Evolutionary conservation across 2,329 filamentous ascomycete species (phyloP).

Genomic region (Cladosporium sp.): DNA sequence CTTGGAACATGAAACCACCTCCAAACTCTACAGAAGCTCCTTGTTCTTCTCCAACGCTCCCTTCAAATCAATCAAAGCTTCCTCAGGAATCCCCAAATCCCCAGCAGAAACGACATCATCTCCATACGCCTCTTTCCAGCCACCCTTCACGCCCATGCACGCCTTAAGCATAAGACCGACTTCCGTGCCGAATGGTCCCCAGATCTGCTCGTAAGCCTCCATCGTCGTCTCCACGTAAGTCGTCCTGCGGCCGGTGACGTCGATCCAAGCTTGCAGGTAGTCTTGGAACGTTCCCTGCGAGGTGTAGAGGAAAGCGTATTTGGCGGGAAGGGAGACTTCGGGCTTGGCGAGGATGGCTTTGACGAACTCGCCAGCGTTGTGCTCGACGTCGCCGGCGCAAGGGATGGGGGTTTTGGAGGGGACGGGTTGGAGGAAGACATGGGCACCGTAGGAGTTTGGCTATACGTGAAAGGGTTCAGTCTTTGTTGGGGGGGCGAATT

Average conservation of each 20-base stretch:
- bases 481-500: no score
- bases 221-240: conserved; percentile 2
- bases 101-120: conserved; percentile 9
- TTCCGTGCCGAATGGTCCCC: conserved; percentile 9
- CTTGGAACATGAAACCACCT: no score
- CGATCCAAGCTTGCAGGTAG: conserved; percentile 10
- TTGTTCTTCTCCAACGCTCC: conserved; percentile 12
- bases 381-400: conserved; percentile 9
- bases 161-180: conserved; percentile 12
- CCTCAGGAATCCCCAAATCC: conserved; percentile 10
- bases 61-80: conserved; percentile 8
- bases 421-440: conserved; percentile 10
- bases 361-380: conserved; percentile 14
- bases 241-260: conserved; percentile 12
- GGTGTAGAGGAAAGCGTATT: conserved; percentile 13
- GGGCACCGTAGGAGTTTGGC: conserved; percentile 8
- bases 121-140: conserved; percentile 9
- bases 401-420: background rate
- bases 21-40: background rate
- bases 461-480: background rate
- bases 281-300: conserved; percentile 10
- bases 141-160: background rate
- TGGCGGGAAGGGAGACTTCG: conserved; percentile 8
- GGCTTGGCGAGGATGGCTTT: conserved; percentile 14
- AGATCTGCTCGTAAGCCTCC: conserved; percentile 13